Evolutionary conservation across 192 early-diverging fungal species (phyloP), one percentile per base, ranked within the genome.

Genomic region (Thamnidium elegans): DNA sequence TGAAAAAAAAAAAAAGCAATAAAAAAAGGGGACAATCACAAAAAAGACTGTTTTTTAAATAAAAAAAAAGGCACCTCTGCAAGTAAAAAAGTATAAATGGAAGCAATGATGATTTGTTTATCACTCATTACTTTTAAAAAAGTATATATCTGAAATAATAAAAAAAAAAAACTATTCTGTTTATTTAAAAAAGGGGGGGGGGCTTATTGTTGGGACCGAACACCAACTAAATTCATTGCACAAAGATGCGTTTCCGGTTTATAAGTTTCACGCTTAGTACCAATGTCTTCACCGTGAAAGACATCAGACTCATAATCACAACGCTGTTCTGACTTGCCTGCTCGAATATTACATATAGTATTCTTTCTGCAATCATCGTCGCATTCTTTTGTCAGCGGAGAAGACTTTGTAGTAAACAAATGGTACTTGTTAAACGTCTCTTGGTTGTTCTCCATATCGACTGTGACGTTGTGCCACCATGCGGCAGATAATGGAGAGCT

Each of bases 381-480:
- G 17, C 74, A 75, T 21, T 56, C 61, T n/a, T 47, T 47, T 8
- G 36, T 14, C 3, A 44, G 31, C 7, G 68, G 68, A 15, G 76
- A 68, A 44, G 76, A 78, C 58, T 80, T 80, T 36, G 47, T 56
- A 32, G 76, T 68, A 62, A 67, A 78, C 0, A 44, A 63, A 58
- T 68, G 76, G 64, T 80, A 83, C 36, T 78, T 58, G 17, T 83
- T 59, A 59, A 83, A 83, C 32, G 50, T 50, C 1, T 56, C 53
- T 15, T 73, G 39, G 17, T 53, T 67, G 14, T 54, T 56, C 56
- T 83, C 81, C 47, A 83, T 78, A 8, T 55, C 59, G 3, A 43
- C 60, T 15, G 81, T 83, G 8, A 83, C 78, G 23, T 80, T 73
- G 36, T 83, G 81, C 81, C 81, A 83, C 81, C 81, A 83, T 26